A percentile compares a stretch with the other conserved stretches of the same genome.
Conservation (phyloP, 2,329 filamentous ascomycete genomes). For the Dothistroma pini region DNA sequence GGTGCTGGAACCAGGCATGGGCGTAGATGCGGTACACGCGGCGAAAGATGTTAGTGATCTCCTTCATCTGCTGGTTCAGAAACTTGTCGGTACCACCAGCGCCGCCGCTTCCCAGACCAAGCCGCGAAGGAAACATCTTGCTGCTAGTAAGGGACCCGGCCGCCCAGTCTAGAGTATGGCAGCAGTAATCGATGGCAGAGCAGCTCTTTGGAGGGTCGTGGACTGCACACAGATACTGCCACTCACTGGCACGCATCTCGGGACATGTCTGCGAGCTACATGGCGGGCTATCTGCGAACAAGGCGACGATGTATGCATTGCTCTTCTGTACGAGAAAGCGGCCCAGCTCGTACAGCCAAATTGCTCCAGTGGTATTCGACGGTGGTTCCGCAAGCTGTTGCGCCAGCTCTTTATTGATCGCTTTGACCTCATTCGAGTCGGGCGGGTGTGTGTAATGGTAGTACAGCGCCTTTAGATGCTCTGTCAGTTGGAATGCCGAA, state of each 20-base stretch:
- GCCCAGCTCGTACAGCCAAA: conserved; percentile 98
- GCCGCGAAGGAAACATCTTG: conserved; percentile 89
- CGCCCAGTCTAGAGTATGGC: conserved; percentile 97
- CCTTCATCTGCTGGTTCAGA: conserved; percentile 63
- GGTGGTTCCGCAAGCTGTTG: conserved; percentile 74
- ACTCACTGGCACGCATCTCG: conserved; percentile 98
- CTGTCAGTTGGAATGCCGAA: conserved; percentile 94
- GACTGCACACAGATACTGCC: conserved; percentile 98
- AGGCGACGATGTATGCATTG: conserved; percentile 86
- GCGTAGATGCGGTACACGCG: conserved; percentile 95
- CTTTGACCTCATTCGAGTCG: conserved; percentile 70
- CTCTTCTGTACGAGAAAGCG: conserved; percentile 93
- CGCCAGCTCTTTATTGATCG: conserved; percentile 74
- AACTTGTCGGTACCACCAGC: conserved; percentile 33
- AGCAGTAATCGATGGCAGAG: conserved; percentile 98
- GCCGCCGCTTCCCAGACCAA: conserved; percentile 52
- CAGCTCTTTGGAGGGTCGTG: conserved; percentile 96
- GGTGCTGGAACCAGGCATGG: conserved; percentile 97
- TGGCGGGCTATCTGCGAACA: conserved; percentile 84
- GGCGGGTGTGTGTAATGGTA: conserved; percentile 69
- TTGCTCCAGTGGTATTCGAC: conserved; percentile 72
- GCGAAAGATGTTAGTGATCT: conserved; percentile 91
- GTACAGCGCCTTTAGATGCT: conserved; percentile 91
- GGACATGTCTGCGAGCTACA: conserved; percentile 88
- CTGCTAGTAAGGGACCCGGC: conserved; percentile 90